These are phyloP conservation scores for Brasenia schreberi DNA, from an alignment of 164 flowering plant genomes.

Conservation along the genomic window DNA sequence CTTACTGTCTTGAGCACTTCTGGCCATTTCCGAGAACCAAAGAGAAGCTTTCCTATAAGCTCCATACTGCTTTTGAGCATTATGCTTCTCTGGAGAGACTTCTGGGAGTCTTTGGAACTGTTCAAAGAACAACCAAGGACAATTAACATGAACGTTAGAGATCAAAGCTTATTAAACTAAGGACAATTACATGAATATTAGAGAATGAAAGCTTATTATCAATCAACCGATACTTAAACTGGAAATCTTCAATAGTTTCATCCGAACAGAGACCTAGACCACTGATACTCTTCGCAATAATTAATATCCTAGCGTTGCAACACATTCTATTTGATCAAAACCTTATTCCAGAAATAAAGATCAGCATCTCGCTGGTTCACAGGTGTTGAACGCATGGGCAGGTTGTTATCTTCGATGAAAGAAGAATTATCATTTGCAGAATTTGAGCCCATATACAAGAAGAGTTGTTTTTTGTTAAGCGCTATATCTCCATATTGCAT, in stretches of 20 bases:
- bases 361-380: slow-evolving; percentile 85
- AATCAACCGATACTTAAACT: too few relatives aligned
- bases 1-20: slow-evolving; percentile 44
- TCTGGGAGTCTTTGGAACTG: slow-evolving; percentile 70
- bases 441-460: slow-evolving; percentile 59
- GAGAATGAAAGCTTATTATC: too few relatives aligned
- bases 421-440: slow-evolving; percentile 64
- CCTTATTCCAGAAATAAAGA: slow-evolving; percentile 77
- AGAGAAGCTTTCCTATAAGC: slow-evolving; percentile 59
- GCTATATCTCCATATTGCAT: slow-evolving; percentile 71
- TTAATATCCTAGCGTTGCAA: background rate
- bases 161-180: too few relatives aligned
- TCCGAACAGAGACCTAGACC: too few relatives aligned
- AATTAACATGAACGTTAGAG: too few relatives aligned
- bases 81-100: slow-evolving; percentile 44
- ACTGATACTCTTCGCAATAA: too few relatives aligned
- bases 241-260: too few relatives aligned
- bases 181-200: background rate
- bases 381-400: slow-evolving; percentile 25
- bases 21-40: slow-evolving; percentile 50
- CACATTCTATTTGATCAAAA: slow-evolving; percentile 6
- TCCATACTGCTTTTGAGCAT: slow-evolving; percentile 50
- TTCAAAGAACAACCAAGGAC: background rate
- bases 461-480: slow-evolving; percentile 36
- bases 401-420: slow-evolving; percentile 34